phyloP scores from a whole-genome alignment of 2,329 filamentous ascomycete species.

The Alternaria consortialis region DNA sequence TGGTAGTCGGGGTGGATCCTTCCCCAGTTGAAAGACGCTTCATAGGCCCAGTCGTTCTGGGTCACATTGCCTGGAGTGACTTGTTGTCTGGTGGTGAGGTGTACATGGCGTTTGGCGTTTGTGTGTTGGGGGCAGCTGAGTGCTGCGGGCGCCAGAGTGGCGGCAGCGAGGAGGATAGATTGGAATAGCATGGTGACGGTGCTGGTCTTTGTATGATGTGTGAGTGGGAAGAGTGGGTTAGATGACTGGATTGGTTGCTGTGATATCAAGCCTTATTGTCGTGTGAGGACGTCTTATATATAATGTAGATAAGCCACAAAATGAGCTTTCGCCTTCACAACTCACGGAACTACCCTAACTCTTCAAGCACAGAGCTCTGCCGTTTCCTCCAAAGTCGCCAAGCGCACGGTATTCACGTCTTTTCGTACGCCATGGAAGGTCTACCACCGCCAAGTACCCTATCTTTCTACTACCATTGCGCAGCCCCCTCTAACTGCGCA shows the following conservation, averaged over 20 bases:
- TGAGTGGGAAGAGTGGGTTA: neutral
- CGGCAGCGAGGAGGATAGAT: slow-evolving; percentile 9
- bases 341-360: neutral
- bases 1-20: slow-evolving; percentile 52
- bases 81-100: slow-evolving; percentile 11
- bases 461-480: slow-evolving; percentile 1
- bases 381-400: neutral
- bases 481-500: neutral
- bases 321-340: slow-evolving; percentile 1
- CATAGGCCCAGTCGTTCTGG: slow-evolving; percentile 28
- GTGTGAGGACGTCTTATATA: neutral
- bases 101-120: slow-evolving; percentile 20
- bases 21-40: slow-evolving; percentile 52
- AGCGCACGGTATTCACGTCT: neutral
- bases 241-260: neutral
- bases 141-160: slow-evolving; percentile 13
- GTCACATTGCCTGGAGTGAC: slow-evolving; percentile 11
- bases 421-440: neutral
- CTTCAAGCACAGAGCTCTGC: neutral
- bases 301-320: neutral
- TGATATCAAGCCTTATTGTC: neutral
- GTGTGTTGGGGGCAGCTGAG: slow-evolving; percentile 28
- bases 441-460: neutral
- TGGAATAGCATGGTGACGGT: slow-evolving; percentile 21
- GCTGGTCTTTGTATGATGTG: neutral